Base-by-base conservation (phyloP, 352 stramenopile genomes). In the Thalassiosira mediterranea region DNA sequence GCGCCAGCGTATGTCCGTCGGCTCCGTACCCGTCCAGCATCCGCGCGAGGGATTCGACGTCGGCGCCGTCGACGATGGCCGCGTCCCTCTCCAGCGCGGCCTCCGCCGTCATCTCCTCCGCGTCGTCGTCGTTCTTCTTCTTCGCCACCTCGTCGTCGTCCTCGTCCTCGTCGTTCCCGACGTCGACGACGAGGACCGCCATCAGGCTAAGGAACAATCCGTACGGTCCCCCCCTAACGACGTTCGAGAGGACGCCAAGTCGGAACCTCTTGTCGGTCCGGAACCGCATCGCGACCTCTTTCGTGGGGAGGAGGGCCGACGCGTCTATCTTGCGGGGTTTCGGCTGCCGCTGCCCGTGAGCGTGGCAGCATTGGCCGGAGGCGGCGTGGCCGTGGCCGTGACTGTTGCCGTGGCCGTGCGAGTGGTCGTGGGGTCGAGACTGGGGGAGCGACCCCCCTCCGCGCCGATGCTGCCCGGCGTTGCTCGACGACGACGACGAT, bases 1-100 rank as follows among this genome's bases (percentile, higher is more conserved):
- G 93, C 28, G 84, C 60, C 13, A 92, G 53, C 21, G 86, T 84
- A 76, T 93, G 84, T n/a, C 87, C 87, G 68, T 90, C 86, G 11
- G 73, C 51, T 40, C 81, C 83, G 48, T 68, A 48, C 69, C 71
- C 53, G 46, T 77, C 47, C 23, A 92, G 62, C 62, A 73, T 61
- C 49, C 72, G 61, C 23, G 49, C 75, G 38, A 83, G 59, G 34
- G 25, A 47, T 13, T 37, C 47, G 32, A 28, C 57, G 72, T 83
- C 64, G 11, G 60, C 69, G 49, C 59, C 53, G 44, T 69, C 60
- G 4, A 80, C 29, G 57, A 34, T 26, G 28, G 21, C 34, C 38
- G 64, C 52, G 61, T 66, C 37, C 34, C 3, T 10, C 23, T 54
- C 49, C 25, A 46, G 10, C 7, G 4, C 15, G 2, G 23, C 28